These are phyloP conservation scores for Physcomitrellopsis africana DNA, from an alignment of 225 moss, liverwort and hornwort species.

Conservation along the genomic window DNA sequence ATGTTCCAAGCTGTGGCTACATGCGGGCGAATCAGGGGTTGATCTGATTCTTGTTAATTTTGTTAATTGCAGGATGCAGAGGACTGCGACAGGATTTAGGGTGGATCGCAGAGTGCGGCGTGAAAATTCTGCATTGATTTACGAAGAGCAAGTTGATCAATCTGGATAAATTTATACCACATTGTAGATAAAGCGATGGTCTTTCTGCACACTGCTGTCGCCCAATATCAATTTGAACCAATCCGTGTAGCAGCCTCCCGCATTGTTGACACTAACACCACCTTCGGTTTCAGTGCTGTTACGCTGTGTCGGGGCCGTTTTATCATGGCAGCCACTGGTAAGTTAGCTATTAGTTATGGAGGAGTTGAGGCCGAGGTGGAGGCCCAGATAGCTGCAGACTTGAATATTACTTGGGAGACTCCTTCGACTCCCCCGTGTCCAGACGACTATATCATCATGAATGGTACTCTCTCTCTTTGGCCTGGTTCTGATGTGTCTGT, in stretches of 20 bases:
- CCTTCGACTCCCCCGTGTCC: constrained; percentile 50
- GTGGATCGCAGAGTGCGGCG: neutral
- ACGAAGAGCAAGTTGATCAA: constrained; percentile 9
- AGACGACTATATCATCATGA: constrained; percentile 45
- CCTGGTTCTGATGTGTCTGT: neutral
- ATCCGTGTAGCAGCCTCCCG: constrained; percentile 12
- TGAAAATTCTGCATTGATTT: neutral
- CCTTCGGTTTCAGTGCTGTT: neutral
- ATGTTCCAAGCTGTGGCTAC: neutral
- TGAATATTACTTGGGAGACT: constrained; percentile 56
- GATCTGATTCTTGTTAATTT: neutral
- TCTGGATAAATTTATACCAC: neutral
- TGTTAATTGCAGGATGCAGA: constrained; percentile 14
- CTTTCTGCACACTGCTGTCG: constrained; percentile 2
- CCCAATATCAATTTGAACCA: neutral
- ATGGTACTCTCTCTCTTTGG: constrained; percentile 37
- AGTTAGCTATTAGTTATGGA: neutral
- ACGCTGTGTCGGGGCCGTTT: constrained; percentile 14
- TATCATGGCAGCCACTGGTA: constrained; percentile 30
- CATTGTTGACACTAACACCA: neutral
- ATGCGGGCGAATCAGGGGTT: neutral
- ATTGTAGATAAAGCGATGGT: neutral
- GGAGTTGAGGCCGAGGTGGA: constrained; percentile 35
- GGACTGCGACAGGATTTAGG: constrained; percentile 9
- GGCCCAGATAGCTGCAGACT: constrained; percentile 56